Base-by-base conservation (phyloP, 2,329 filamentous ascomycete species). In the Aquanectria penicillioides region DNA sequence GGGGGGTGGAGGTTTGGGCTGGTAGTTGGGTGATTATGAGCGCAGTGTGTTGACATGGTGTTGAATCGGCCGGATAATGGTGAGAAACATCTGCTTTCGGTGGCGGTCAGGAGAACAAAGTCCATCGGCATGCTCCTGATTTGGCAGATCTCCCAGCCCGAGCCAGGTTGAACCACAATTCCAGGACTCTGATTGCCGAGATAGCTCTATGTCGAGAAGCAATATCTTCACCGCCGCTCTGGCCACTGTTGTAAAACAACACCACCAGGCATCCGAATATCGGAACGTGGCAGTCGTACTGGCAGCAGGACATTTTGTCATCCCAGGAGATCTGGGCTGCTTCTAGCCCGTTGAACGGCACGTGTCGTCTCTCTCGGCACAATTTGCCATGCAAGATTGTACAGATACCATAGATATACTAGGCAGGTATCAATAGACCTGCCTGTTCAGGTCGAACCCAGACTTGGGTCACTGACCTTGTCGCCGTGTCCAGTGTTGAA, bases 211-310 rank as follows among this genome's bases (percentile, higher is more conserved):
- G n/a, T n/a, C n/a, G n/a, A n/a, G n/a, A n/a, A n/a, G n/a, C n/a
- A n/a, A n/a, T 23, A 23, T 41, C 41, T 28, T 48, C 34, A 58
- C 48, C 55, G 49, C 55, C 26, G 55, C 48, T 29, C 41, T 38
- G 31, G 38, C 15, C 34, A 33, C 40, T 51, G 38, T 25, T 22
- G 38, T 26, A 25, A 43, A 57, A 37, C 17, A 36, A 57, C 44
- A 48, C 46, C 38, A 46, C 31, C 17, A n/a, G 23, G 25, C 48
- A 41, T 22, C 41, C 28, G 28, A 47, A 18, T 28, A 38, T 17
- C 28, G 41, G 40, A 46, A 57, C 48, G 41, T 58, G 48, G 48
- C 55, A 58, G 36, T 29, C 37, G 48, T 23, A 29, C 41, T 46
- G 11, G 29, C 29, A 37, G 38, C 11, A 28, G n/a, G n/a, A 31